Conservation (phyloP, 495 filamentous ascomycete genomes). For the Cercophora scortea region DNA sequence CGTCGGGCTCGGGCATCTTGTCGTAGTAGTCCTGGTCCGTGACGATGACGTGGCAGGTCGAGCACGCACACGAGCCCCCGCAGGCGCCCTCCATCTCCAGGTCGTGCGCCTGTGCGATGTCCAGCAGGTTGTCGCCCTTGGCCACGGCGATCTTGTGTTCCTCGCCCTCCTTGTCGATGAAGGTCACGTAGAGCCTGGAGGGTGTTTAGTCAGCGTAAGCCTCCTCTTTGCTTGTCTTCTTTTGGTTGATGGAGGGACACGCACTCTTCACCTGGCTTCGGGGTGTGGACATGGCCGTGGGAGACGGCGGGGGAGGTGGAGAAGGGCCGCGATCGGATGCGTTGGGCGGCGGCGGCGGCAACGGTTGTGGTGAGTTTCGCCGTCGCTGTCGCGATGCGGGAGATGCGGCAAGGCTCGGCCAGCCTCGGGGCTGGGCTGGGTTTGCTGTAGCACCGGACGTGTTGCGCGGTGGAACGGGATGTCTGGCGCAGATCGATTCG, state of each 20-base stretch:
- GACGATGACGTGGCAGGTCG: conserved; percentile 95
- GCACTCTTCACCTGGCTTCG: conserved; percentile 93
- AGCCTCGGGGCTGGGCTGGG: conserved; percentile 5
- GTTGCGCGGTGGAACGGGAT: conserved; percentile 11
- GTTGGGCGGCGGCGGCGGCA: not conserved
- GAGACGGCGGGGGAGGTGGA: conserved; percentile 49
- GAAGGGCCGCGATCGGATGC: conserved; percentile 27
- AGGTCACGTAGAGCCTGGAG: conserved; percentile 75
- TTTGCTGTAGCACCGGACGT: conserved; percentile 15
- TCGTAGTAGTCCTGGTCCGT: conserved; percentile 78
- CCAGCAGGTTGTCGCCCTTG: conserved; percentile 83
- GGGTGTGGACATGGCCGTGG: conserved; percentile 76
- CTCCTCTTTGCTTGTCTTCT: too few relatives aligned
- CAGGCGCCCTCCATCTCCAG: conserved; percentile 98
- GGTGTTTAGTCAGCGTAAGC: not conserved
- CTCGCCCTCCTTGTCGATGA: conserved; percentile 86
- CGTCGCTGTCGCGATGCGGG: not conserved
- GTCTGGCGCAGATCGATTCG: conserved; percentile 7
- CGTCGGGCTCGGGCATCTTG: conserved; percentile 82
- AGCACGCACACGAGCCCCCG: conserved; percentile 92
- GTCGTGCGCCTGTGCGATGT: conserved; percentile 91
- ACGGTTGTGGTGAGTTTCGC: not conserved
- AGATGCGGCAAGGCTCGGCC: not conserved
- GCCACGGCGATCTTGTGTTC: conserved; percentile 69
- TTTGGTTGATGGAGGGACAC: conserved; percentile 11